Base-by-base conservation (phyloP, 2,329 filamentous ascomycete genomes). In the Lachnum nothofagi region DNA sequence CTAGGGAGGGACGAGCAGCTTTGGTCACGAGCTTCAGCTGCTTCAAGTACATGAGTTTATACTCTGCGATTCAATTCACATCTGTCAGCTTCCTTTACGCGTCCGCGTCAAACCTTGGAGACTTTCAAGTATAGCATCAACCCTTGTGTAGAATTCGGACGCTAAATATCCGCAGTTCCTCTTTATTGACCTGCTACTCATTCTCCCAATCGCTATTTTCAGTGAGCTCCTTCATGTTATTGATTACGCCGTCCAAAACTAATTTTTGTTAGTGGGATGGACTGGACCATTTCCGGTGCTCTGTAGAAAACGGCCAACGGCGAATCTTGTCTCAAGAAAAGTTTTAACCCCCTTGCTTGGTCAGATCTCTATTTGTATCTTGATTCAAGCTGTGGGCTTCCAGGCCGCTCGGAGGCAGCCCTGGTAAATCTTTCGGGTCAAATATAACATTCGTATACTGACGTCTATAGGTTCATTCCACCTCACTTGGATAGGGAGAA, bases 1-100 rank as follows among this genome's bases (percentile, higher is more conserved):
- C 33, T 48, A 68, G 90, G 57, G 93, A 98, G 73, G 93, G 93
- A 17, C 83, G 94, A 54, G 91, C 91, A 17, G 88, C 94, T 27
- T 77, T 98, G 27, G 91, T 97, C n/a, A 98, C 93, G 10, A 95
- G 90, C 68, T 98, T 98, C 72, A 94, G 88, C 72, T 98, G 93
- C 72, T 98, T 98, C 78, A 98, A 97, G 73, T 98, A 95, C 70
- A 98, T 98, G 94, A 94, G 88, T 61, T 71, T 98, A 57, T 98
- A 98, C 73, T 97, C 91, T 2, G 91, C 93, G n/a, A 98, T 98
- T 57, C 93, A 98, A 68, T 98, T 98, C 72, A 95, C 89, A 6
- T 89, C 88, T 1, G 94, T 98, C 63, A 95, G 87, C 76, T 96
- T 98, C 65, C 77, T 98, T 14, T 98, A 98, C 68, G 88, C 90